Base-by-base conservation (phyloP, 106 monocot genomes). In the Narthecium ossifragum region DNA sequence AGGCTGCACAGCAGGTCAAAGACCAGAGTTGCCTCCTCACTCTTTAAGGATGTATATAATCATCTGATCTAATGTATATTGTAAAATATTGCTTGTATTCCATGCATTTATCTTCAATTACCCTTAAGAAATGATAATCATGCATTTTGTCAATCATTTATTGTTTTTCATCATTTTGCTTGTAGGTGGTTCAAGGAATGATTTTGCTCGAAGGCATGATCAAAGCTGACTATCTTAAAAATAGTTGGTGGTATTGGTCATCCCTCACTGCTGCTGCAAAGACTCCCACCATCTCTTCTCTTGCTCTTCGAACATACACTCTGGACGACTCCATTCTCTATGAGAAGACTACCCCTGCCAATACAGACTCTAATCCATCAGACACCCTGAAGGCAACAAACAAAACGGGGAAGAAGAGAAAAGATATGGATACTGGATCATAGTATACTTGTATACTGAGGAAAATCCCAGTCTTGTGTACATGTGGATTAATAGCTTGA, bases 211-310 rank as follows among this genome's bases (percentile, higher is more conserved):
- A 87, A 63, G 53, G 71, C 48, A 90, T 90, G 90, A 86, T 96
- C 39, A 90, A 84, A 60, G 34, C 90, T 13, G 90, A 90, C 23
- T 84, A 68, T 61, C 57, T 96, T 60, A 87, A 64, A 70, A 86
- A 70, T 51, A 61, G 71, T 28, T 86, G 90, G 90, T 96, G 86
- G 90, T 84, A 81, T 68, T 96, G 96, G 96, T 96, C 90, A 29
- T 90, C 86, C 46, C 70, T 86, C 51, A 84, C 83, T 26, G 90
- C 96, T 39, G 90, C 90, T 17, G 75, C 78, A 21, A 90, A 71
- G 46, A 90, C 81, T 26, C 40, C 75, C 61, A 84, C 84, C 9
- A 12, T 90, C 24, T 80, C 90, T 7, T 83, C 96, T 0, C 90
- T 96, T 49, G 83, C 96, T 53, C 73, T 90, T 40, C 77, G 90